Percentiles rank a stretch among this genome's conserved stretches.
Conservation (phyloP, 2,329 filamentous ascomycete species). For the Escovopsis sp. region DNA sequence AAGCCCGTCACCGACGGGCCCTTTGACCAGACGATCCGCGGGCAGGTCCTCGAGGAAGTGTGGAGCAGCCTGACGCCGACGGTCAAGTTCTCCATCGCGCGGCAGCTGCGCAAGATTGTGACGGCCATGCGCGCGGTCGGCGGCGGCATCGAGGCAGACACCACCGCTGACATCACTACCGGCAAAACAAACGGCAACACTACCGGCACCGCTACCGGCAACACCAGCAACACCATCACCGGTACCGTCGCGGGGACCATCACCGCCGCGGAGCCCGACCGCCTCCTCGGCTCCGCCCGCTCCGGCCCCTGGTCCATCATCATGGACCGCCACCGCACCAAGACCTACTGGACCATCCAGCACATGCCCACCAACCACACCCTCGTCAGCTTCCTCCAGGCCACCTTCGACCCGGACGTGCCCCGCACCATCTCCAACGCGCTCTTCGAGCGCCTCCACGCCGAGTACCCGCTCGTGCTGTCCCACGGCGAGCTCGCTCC, state of each 20-base stretch:
- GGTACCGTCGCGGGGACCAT: too few species aligned
- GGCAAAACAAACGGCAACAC: too few species aligned
- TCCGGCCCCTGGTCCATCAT: slow-evolving; percentile 10
- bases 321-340: slow-evolving; percentile 13
- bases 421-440: slow-evolving; percentile 10
- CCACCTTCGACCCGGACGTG: slow-evolving; percentile 12
- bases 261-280: neutral
- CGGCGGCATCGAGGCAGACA: neutral
- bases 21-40: slow-evolving; percentile 6
- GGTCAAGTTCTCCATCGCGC: slow-evolving; percentile 11
- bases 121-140: slow-evolving; percentile 8
- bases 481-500: slow-evolving; percentile 14
- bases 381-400: slow-evolving; percentile 13
- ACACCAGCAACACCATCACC: too few species aligned
- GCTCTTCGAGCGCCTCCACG: slow-evolving; percentile 8
- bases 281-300: slow-evolving; percentile 8
- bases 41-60: slow-evolving; percentile 14
- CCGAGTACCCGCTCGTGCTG: slow-evolving; percentile 7
- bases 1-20: neutral
- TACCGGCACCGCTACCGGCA: too few species aligned
- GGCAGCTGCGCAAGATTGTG: slow-evolving; percentile 14
- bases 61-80: slow-evolving; percentile 11
- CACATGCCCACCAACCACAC: slow-evolving; percentile 5
- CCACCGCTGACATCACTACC: too few species aligned
- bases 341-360: slow-evolving; percentile 16